These are phyloP conservation scores for Medicago lupulina DNA, from an alignment of 306 rosid genomes.

Conservation along the genomic window DNA sequence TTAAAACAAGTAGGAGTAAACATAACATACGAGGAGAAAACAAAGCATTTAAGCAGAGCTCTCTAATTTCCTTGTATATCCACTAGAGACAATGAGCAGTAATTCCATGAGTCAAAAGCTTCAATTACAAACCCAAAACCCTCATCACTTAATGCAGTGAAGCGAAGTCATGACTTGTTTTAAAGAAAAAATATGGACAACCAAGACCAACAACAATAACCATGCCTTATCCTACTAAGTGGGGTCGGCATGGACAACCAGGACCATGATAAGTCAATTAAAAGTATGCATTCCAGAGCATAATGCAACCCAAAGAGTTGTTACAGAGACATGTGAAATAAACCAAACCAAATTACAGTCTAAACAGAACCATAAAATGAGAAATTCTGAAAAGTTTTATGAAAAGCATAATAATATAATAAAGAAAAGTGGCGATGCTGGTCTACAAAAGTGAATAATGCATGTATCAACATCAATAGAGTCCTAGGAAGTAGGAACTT, in stretches of 20 bases:
- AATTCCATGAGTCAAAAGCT: background rate
- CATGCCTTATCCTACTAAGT: too few species aligned
- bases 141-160: background rate
- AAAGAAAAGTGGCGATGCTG: background rate
- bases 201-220: background rate
- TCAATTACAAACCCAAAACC: background rate
- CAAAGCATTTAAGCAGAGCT: background rate
- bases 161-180: background rate
- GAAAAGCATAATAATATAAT: background rate
- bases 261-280: background rate
- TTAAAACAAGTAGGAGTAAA: background rate
- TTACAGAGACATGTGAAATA: background rate
- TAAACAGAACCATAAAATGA: background rate
- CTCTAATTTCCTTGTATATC: background rate
- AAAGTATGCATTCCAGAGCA: background rate
- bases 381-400: background rate
- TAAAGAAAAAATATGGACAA: background rate
- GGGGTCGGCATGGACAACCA: background rate
- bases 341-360: background rate
- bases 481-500: background rate
- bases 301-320: background rate
- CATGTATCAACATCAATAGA: background rate
- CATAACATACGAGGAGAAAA: background rate
- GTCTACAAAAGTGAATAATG: background rate
- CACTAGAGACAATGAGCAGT: background rate